Base-by-base conservation (phyloP, 148 eudicot genomes). In the Spergularia marina region DNA sequence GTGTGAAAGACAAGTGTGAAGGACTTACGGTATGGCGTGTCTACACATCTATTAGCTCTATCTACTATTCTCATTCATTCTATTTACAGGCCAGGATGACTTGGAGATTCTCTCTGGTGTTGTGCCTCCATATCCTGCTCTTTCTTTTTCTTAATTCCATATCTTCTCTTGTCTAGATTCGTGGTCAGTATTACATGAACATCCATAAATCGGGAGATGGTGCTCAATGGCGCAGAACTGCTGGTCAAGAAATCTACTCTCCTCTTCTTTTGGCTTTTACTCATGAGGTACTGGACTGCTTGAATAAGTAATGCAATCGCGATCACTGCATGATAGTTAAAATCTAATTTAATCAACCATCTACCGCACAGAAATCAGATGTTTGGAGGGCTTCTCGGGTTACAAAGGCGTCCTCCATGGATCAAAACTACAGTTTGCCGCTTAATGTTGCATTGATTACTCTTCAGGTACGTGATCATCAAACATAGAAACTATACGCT, bases 241-340 rank as follows among this genome's bases (percentile, higher is more conserved):
- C 83, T 73, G 90, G 97, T 66, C 97, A 93, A 80, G 92, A 93
- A 76, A 84, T 93, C 55, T 93, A 93, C 82, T 89, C 98, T 34
- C 98, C 94, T 5, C 78, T 89, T 66, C 91, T 93, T 75, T 74
- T 93, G 79, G 94, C 97, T 65, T 93, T 91, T 71, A 55, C 91
- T 30, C 93, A 87, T 25, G 94, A 93, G 91, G 98, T 91, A 84
- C 7, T 6, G 8, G 7, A 6, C 8, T 4, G 10, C 7, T 44
- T 44, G 5, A 44, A 30, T 30, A 30, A 44, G 9, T 44, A 6
- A 6, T 44, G 49, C 49, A 44, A 44, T 44, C 4, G 10, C 8
- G 7, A 9, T 44, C 1, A 44, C 49, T 6, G 49, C 49, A 44
- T 44, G 10, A 44, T 44, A 44, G 10, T 44, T 44, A 44, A 1